Base-by-base conservation (phyloP, 768 basidiomycete genomes). In the Trametes cubensis region DNA sequence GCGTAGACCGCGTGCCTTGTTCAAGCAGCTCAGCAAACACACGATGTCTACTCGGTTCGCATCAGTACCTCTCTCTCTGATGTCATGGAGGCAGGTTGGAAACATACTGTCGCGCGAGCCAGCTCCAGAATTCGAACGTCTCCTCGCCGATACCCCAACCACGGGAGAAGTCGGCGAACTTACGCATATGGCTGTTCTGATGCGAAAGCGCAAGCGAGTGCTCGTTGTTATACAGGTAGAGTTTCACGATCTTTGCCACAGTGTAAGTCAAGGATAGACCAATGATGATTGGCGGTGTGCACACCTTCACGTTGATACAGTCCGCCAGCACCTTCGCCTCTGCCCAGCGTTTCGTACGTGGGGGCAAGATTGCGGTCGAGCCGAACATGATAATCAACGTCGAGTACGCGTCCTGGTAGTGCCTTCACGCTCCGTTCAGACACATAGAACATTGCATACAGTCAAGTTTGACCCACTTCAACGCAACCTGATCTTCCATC, bases 321-420 rank as follows among this genome's bases (percentile, higher is more conserved):
- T 99, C 97, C 0, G 93, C 94, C 2, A 98, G 81, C 2, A 98
- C 97, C 73, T 95, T 97, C 3, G 96, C 96, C 74, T 99, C 97
- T 17, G 95, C 95, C 96, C 96, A 98, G 30, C 96, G 83, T 72
- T 98, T 99, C 1, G 95, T 98, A 10, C 96, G 85, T 6, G 95
- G 94, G 1, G 92, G 92, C 8, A 97, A 77, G 52, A 92, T 89
- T 5, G 87, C 86, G 2, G 89, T 90, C 7, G 93, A 94, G 2
- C 88, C 86, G 70, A 98, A 96, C 90, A 97, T 94, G 59, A 89
- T 86, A 51, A 87, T 80, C 4, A 98, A 78, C 53, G 83, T 88
- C 39, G 83, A 83, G 77, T 96, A 96, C 14, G 93, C 94, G 68
- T 97, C 95, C 74, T 96, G 94, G 70, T 95, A 97, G 73, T 98